Evolutionary conservation across 306 rosid species (phyloP).

Genomic region (Oxytropis ochrocephala): DNA sequence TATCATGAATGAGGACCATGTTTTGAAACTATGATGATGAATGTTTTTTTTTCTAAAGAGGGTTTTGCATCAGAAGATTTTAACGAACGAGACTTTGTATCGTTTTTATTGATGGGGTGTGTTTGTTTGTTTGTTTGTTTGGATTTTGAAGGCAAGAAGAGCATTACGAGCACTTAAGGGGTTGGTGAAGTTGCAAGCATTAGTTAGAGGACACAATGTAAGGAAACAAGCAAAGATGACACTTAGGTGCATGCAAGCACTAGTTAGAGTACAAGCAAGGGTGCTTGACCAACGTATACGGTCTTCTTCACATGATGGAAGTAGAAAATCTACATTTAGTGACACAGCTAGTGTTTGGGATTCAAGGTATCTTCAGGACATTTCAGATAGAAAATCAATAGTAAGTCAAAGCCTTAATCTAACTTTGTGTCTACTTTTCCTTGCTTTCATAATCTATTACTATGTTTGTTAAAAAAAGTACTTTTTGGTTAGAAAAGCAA

Average conservation of each 20-base stretch:
- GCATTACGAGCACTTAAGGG: constrained; percentile 91
- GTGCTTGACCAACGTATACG: constrained; percentile 79
- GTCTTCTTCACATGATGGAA: constrained; percentile 72
- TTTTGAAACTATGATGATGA: too few species aligned
- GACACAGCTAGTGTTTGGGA: constrained; percentile 66
- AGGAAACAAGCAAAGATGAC: constrained; percentile 97
- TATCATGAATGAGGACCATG: too few species aligned
- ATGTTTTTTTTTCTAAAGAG: too few species aligned
- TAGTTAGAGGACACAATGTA: constrained; percentile 93
- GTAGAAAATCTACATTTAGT: constrained; percentile 79
- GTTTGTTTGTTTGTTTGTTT: not conserved
- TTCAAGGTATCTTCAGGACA: constrained; percentile 69
- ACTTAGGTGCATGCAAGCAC: constrained; percentile 83
- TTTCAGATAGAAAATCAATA: constrained; percentile 69
- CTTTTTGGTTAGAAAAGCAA: constrained; percentile 21
- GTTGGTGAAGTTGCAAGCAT: constrained; percentile 87
- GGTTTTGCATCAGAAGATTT: too few species aligned
- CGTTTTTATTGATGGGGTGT: not conserved
- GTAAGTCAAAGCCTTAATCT: constrained; percentile 34
- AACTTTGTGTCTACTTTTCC: not conserved
- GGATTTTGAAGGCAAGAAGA: constrained; percentile 69
- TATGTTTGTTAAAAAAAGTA: not conserved
- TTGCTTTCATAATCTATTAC: not conserved
- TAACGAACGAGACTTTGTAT: too few species aligned
- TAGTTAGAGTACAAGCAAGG: constrained; percentile 82